Conservation (phyloP, 148 eudicot genomes). For the Nepenthes gracilis region DNA sequence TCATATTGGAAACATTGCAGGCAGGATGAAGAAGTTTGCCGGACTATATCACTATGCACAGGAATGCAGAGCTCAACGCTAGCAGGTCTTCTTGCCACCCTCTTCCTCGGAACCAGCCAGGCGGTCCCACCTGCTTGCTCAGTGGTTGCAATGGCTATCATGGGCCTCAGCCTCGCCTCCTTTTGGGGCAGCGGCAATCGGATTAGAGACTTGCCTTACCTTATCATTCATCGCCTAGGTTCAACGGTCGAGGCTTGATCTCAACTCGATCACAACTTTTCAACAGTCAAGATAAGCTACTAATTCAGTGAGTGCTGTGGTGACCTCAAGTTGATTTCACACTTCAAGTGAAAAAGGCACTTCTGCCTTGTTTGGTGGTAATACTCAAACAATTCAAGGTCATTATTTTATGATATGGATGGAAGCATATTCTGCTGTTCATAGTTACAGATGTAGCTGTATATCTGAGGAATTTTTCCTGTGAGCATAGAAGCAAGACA, state of each 20-base stretch:
- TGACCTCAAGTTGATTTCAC: too few relatives aligned
- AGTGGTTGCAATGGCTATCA: constrained; percentile 92
- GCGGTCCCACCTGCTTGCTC: constrained; percentile 97
- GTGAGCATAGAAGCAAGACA: too few relatives aligned
- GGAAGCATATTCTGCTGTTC: too few relatives aligned
- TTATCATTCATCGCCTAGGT: constrained; percentile 24
- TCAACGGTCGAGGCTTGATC: constrained; percentile 32
- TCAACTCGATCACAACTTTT: too few relatives aligned
- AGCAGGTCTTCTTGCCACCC: constrained; percentile 94
- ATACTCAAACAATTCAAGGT: too few relatives aligned
- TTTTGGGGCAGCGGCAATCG: constrained; percentile 85
- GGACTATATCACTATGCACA: constrained; percentile 86
- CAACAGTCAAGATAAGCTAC: too few relatives aligned
- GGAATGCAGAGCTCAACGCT: constrained; percentile 99
- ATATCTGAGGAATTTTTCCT: too few relatives aligned
- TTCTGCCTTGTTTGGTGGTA: too few relatives aligned
- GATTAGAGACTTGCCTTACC: constrained; percentile 47
- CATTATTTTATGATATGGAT: too few relatives aligned
- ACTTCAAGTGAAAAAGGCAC: too few relatives aligned
- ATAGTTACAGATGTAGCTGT: too few relatives aligned
- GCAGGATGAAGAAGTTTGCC: constrained; percentile 81
- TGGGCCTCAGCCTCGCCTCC: constrained; percentile 90
- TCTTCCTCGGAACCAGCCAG: constrained; percentile 80
- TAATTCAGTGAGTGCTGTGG: too few relatives aligned
- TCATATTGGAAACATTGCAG: constrained; percentile 18